Percentiles rank a stretch among this genome's conserved stretches.
phyloP scores from a whole-genome alignment of 2,329 filamentous ascomycete genomes.

The Xylariales sp. region DNA sequence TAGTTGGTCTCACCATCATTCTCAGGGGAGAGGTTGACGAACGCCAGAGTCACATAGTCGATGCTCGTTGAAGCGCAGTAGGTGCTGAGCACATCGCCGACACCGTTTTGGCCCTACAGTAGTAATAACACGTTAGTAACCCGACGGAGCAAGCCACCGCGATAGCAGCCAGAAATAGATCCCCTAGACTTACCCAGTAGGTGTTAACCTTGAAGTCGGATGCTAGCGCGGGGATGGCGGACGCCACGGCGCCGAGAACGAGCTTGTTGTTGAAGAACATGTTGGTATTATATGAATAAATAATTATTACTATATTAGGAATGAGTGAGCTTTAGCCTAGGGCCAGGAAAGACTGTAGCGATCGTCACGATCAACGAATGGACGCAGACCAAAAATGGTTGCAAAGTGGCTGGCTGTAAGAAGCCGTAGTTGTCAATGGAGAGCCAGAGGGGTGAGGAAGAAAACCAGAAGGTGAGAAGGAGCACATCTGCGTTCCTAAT shows the following conservation, averaged over 20 bases:
- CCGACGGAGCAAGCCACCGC: not conserved
- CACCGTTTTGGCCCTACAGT: constrained; percentile 12
- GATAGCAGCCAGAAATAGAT: too few species aligned
- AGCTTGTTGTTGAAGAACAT: constrained; percentile 16
- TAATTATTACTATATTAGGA: constrained; percentile 10
- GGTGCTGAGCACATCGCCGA: constrained; percentile 13
- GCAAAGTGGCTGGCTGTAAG: constrained; percentile 17
- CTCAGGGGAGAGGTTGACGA: constrained; percentile 33
- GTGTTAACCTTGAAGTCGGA: constrained; percentile 17
- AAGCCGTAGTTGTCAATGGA: constrained; percentile 19
- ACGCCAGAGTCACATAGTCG: constrained; percentile 35
- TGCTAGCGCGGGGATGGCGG: constrained; percentile 13
- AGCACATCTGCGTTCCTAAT: too few species aligned
- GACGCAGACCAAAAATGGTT: constrained; percentile 22
- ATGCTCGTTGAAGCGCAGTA: constrained; percentile 28
- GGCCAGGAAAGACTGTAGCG: constrained; percentile 18
- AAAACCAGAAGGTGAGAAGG: too few species aligned
- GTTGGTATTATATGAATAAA: constrained; percentile 6
- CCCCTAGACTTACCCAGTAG: constrained; percentile 19
- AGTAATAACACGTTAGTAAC: not conserved
- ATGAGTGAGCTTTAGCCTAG: constrained; percentile 17
- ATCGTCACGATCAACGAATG: constrained; percentile 18
- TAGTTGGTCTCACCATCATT: constrained; percentile 18
- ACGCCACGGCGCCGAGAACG: constrained; percentile 14
- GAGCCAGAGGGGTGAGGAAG: too few species aligned